Percentiles rank a stretch among this genome's conserved stretches.
Evolutionary conservation across 768 basidiomycete genomes (phyloP).

Genomic region (Termitomyces sp.): DNA sequence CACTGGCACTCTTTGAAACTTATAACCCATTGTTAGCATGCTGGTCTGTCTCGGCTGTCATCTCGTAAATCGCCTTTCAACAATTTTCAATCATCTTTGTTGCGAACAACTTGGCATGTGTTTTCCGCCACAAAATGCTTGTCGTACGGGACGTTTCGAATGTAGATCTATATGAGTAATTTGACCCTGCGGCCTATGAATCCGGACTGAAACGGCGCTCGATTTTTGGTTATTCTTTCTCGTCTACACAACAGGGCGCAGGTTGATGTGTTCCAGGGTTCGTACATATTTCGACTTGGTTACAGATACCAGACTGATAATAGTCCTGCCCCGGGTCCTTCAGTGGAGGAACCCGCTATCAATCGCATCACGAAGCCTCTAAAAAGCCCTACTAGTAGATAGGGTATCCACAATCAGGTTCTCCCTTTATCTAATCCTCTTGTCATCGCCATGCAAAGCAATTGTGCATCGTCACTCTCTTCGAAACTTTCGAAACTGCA

Average conservation of each 20-base stretch:
- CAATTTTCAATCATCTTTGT: not conserved
- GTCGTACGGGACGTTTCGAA: not conserved
- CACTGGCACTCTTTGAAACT: not conserved
- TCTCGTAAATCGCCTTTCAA: not conserved
- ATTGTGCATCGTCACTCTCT: not conserved
- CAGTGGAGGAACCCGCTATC: not conserved
- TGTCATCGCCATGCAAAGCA: constrained; percentile 1
- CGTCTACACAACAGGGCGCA: not conserved
- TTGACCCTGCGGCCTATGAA: not conserved
- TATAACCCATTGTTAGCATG: not conserved
- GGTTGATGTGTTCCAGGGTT: constrained; percentile 11
- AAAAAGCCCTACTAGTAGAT: constrained; percentile 3
- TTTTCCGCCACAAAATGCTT: not conserved
- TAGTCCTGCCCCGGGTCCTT: not conserved
- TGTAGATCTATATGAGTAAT: not conserved
- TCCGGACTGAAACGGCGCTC: constrained; percentile 3
- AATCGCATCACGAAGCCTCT: constrained; percentile 5
- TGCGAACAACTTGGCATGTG: not conserved
- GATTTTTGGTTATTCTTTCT: not conserved
- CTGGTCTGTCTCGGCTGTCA: not conserved
- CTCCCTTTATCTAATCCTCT: not conserved
- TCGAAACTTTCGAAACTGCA: not conserved
- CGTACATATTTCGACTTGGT: constrained; percentile 6
- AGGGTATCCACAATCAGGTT: not conserved
- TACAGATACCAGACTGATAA: constrained; percentile 13